Evolutionary conservation across 169 alveolate species (phyloP), one percentile per base, ranked within the genome.

Genomic region (Cyclospora cayetanensis): DNA sequence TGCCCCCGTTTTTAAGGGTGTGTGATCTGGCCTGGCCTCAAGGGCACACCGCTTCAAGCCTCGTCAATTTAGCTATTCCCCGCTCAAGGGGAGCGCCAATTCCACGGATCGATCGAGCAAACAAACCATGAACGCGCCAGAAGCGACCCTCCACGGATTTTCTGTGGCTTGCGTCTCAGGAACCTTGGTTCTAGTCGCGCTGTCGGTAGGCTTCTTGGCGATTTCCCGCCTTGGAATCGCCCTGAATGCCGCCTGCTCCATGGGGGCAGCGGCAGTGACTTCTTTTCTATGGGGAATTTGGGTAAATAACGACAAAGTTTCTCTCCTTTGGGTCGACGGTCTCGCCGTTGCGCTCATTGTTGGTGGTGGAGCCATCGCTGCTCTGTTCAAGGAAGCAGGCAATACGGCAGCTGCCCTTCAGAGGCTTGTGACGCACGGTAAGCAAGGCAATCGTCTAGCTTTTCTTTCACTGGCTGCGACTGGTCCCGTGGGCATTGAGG

Each of bases 211-310:
- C 18, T 74, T 74, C 65, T 34, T 39, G 41, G 86, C 86, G 41
- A 74, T 74, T 42, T 37, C 86, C 25, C 63, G 86, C 37, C 46
- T 74, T 35, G 86, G 86, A 29, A 11, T 74, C 43, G 86, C 86
- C 27, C 42, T 74, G 65, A 55, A 74, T 18, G 55, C 86, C 31
- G 86, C 43, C 7, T 41, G 37, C 42, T 74, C 86, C 65, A 74
- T 74, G 86, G 86, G 86, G 46, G 25, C 25, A 15, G 86, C 86
- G 12, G 65, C 42, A 4, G 66, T 74, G 43, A 74, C 86, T 35
- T 74, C 86, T 41, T 74, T 74, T 34, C 12, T 74, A 35, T 74
- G 86, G 86, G 86, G 86, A 9, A 65, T 74, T 27, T 41, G 37
- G 25, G 86, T 74, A n/a, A 74, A 74, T 65, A 42, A 42, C 43